A percentile compares a stretch with the other conserved stretches of the same genome.
phyloP scores from a whole-genome alignment of 495 filamentous ascomycete species.

The Penicillium ochrochloron region DNA sequence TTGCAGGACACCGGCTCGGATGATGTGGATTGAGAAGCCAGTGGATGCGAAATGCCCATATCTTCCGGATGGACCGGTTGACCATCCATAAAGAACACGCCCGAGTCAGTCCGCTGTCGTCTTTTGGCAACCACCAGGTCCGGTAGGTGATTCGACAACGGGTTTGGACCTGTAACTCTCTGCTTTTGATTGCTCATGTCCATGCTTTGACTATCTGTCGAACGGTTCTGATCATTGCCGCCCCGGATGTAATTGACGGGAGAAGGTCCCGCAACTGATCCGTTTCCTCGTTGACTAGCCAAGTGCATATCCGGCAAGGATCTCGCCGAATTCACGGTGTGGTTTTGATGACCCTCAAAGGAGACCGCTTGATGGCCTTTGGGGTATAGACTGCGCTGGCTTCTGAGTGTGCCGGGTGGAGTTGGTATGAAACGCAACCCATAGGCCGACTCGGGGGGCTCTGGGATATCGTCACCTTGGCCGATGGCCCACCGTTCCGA shows the following conservation, averaged over 20 bases:
- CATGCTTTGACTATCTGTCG: constrained; percentile 23
- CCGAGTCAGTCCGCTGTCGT: constrained; percentile 25
- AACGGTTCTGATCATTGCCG: constrained; percentile 12
- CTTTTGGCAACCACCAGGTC: constrained; percentile 37
- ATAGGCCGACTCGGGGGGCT: constrained; percentile 16
- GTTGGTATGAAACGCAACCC: constrained; percentile 27
- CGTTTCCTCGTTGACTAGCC: constrained; percentile 4
- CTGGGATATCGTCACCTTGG: background rate
- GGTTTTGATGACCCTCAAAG: background rate
- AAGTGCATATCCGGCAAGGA: constrained; percentile 21
- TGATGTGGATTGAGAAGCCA: constrained; percentile 34
- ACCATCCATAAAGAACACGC: constrained; percentile 21
- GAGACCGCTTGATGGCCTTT: background rate
- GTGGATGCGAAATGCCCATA: constrained; percentile 38
- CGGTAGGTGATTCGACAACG: constrained; percentile 22
- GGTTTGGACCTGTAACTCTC: constrained; percentile 27
- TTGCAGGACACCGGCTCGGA: constrained; percentile 32
- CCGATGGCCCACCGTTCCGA: constrained; percentile 18
- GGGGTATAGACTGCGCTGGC: background rate
- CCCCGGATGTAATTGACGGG: background rate
- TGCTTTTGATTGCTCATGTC: constrained; percentile 13
- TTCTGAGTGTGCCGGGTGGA: constrained; percentile 17
- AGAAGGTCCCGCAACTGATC: background rate
- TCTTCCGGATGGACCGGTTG: constrained; percentile 39
- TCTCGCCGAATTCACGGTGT: constrained; percentile 7